Evolutionary conservation across 352 stramenopile genomes (phyloP).

Genomic region (Phytophthora litchii): DNA sequence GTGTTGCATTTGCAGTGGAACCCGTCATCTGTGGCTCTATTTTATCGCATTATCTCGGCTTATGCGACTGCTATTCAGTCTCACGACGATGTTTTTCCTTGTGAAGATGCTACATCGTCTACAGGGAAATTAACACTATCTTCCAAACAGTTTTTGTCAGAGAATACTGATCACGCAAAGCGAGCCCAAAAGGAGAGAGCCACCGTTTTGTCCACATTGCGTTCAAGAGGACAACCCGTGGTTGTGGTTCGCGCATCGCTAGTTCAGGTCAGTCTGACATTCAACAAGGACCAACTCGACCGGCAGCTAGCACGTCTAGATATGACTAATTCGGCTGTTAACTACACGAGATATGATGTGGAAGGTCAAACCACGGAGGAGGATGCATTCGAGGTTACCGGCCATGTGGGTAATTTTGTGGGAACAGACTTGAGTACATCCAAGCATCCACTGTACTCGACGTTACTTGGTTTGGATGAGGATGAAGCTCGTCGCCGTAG

Average conservation of each 20-base stretch:
- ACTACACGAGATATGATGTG: conserved; percentile 41
- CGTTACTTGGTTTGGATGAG: conserved; percentile 68
- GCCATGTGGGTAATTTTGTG: conserved; percentile 77
- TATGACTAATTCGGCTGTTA: conserved; percentile 59
- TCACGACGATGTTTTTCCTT: conserved; percentile 29
- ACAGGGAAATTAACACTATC: not conserved
- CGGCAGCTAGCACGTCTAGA: conserved; percentile 69
- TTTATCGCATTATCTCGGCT: conserved; percentile 72
- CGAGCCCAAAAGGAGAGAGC: not conserved
- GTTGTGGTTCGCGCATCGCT: conserved; percentile 64
- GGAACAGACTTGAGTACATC: conserved; percentile 71
- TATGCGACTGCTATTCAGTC: conserved; percentile 63
- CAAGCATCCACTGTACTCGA: conserved; percentile 71
- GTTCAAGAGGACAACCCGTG: conserved; percentile 19
- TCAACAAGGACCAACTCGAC: conserved; percentile 83
- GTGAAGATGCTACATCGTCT: conserved; percentile 12
- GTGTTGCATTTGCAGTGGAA: conserved; percentile 86
- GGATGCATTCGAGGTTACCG: conserved; percentile 39
- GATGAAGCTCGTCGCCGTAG: conserved; percentile 22
- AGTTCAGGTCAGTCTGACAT: conserved; percentile 77
- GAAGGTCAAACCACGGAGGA: conserved; percentile 13
- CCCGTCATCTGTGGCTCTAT: conserved; percentile 75
- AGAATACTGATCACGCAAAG: not conserved
- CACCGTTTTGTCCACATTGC: conserved; percentile 14
- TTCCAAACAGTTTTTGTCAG: not conserved